Percentiles rank a stretch among this genome's conserved stretches.
These are phyloP conservation scores for Coniophora puteana DNA, from an alignment of 1,284 basidiomycete species.

Conservation along the genomic window DNA sequence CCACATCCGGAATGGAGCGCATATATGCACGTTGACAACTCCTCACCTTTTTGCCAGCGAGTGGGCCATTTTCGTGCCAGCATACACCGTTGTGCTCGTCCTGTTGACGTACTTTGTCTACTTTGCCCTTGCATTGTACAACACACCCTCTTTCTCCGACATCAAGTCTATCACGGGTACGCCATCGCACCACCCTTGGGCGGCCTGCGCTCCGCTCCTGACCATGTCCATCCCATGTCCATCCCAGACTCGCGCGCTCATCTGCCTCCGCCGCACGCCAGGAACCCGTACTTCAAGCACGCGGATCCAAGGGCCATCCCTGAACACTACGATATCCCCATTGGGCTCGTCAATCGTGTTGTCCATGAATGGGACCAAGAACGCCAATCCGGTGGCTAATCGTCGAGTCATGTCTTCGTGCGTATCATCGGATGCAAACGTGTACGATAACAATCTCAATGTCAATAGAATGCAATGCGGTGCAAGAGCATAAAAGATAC, in stretches of 20 bases:
- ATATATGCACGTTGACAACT: slow-evolving; percentile 3
- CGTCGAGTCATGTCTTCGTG: no score
- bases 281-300: slow-evolving; percentile 47
- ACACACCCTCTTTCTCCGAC: slow-evolving; percentile 69
- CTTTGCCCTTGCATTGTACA: slow-evolving; percentile 67
- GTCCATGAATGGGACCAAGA: slow-evolving; percentile 24
- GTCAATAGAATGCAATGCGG: no score
- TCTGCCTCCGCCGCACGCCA: slow-evolving; percentile 32
- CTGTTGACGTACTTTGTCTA: slow-evolving; percentile 79
- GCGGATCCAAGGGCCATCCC: slow-evolving; percentile 47
- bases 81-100: slow-evolving; percentile 70
- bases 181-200: slow-evolving; percentile 14
- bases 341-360: slow-evolving; percentile 75
- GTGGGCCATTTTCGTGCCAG: slow-evolving; percentile 84
- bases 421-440: no score
- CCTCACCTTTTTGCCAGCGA: slow-evolving; percentile 45
- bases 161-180: slow-evolving; percentile 63
- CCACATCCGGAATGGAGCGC: slow-evolving; percentile 12
- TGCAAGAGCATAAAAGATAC: no score
- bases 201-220: slow-evolving; percentile 9
- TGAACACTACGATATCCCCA: slow-evolving; percentile 77
- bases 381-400: no score
- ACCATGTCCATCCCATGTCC: slow-evolving; percentile 10
- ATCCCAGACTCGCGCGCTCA: slow-evolving; percentile 51
- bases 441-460: no score